phyloP scores from a whole-genome alignment of 495 filamentous ascomycete species.

The Trichoderma orchidacearum region DNA sequence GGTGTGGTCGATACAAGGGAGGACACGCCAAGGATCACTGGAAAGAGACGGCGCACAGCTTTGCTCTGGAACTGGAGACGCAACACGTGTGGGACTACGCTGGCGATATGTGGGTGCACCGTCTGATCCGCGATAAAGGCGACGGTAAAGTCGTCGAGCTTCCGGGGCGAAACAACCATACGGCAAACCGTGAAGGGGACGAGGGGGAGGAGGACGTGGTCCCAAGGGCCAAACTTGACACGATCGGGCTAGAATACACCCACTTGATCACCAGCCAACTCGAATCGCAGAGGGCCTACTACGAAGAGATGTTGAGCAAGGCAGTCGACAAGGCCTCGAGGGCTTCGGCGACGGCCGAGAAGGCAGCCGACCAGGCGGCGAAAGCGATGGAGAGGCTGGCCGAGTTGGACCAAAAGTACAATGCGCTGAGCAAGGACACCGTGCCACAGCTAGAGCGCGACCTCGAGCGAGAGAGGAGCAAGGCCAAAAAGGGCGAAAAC shows the following conservation, averaged over 20 bases:
- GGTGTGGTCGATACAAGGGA: conserved; percentile 86
- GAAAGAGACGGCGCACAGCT: conserved; percentile 76
- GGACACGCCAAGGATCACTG: conserved; percentile 93
- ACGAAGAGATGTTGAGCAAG: conserved; percentile 83
- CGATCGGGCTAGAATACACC: conserved; percentile 85
- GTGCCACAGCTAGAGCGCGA: conserved; percentile 58
- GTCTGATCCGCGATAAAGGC: conserved; percentile 81
- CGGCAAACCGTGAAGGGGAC: conserved; percentile 11
- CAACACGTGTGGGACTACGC: conserved; percentile 98
- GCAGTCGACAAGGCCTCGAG: conserved; percentile 81
- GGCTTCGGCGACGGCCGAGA: conserved; percentile 51
- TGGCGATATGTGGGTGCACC: conserved; percentile 88
- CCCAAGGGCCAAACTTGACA: conserved; percentile 81
- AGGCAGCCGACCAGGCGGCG: conserved; percentile 40
- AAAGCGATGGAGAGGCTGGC: conserved; percentile 35
- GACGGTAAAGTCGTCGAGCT: conserved; percentile 85
- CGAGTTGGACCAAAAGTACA: conserved; percentile 38
- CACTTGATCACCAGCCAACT: conserved; percentile 85
- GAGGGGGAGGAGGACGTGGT: conserved; percentile 55
- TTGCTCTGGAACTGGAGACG: conserved; percentile 80
- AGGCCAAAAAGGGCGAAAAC: conserved; percentile 55
- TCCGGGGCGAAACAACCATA: conserved; percentile 26
- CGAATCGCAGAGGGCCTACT: conserved; percentile 84
- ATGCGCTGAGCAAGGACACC: conserved; percentile 39
- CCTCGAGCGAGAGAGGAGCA: conserved; percentile 48